phyloP scores from a whole-genome alignment of 345 rosid genomes.

The Corchorus olitorius region DNA sequence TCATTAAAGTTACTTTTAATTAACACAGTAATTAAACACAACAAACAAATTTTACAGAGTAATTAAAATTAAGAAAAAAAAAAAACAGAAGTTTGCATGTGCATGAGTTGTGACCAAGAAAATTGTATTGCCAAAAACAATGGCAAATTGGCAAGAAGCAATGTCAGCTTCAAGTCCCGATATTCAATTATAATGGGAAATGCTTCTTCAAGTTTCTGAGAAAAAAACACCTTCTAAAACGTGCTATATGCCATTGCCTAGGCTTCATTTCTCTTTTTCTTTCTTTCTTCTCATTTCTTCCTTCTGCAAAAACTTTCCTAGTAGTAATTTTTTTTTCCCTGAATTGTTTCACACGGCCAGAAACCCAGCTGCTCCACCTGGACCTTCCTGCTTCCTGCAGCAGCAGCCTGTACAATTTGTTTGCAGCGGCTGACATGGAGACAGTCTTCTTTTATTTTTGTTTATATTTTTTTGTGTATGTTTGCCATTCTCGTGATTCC shows the following conservation, averaged over 20 bases:
- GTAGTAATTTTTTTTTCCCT: conserved; percentile 1
- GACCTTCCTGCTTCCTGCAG: conserved; percentile 17
- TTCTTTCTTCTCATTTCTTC: not conserved
- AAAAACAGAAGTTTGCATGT: conserved; percentile 25
- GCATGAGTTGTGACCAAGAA: conserved; percentile 15
- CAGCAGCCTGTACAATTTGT: conserved; percentile 21
- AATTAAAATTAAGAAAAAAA: not conserved
- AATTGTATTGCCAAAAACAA: conserved; percentile 12
- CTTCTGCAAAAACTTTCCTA: not conserved
- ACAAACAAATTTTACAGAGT: too few species aligned
- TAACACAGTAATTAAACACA: not conserved
- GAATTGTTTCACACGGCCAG: conserved; percentile 14
- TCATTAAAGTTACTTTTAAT: too few species aligned
- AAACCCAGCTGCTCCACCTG: not conserved
- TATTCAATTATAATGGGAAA: conserved; percentile 39
- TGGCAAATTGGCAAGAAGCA: conserved; percentile 19
- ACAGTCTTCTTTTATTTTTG: conserved; percentile 30
- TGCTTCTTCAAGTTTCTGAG: conserved; percentile 8
- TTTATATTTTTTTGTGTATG: conserved; percentile 15
- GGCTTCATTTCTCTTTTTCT: not conserved
- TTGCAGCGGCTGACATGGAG: conserved; percentile 63
- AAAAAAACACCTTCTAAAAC: conserved; percentile 32
- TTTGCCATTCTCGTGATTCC: conserved; percentile 56
- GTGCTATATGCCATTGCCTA: not conserved
- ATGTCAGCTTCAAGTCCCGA: conserved; percentile 41